Base-by-base conservation (phyloP, 2,329 filamentous ascomycete species). In the Penicillium hesseltinei region DNA sequence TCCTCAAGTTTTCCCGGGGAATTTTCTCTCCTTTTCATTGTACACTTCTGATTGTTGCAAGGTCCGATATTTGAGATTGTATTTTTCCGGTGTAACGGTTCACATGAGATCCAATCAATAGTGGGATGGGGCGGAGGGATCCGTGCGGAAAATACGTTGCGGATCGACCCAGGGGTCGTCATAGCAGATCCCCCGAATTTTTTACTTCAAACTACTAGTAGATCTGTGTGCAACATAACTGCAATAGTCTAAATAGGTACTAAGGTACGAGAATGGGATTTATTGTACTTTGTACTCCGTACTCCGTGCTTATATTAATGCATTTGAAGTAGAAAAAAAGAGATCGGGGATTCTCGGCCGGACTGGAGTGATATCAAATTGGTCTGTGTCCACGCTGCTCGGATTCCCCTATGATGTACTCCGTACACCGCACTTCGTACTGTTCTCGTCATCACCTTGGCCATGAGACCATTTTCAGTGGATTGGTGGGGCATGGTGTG, bases 101-200 rank as follows among this genome's bases (percentile, higher is more conserved):
- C 60, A 60, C 56, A 36, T 50, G 59, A 67, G 63, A 64, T 66
- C 63, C 62, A 65, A 66, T 63, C 59, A 62, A 63, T 66, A 66
- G 63, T 66, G 54, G 31, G 57, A 66, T 60, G 63, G 63, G 48
- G 51, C 56, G 11, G 39, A 51, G 58, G 51, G 63, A 61, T 62
- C 64, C 60, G 58, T 63, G 63, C 62, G 63, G 29, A 19, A 56
- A 33, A 43, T 54, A 49, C 54, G 55, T 58, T 63, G 57, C 52
- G 56, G 62, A 66, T 66, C 64, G 58, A 56, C 59, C 60, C 60
- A 66, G 58, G 61, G 58, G 61, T 58, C 49, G 58, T 62, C 61
- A 63, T 51, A 42, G 63, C 40, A 57, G 62, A 65, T 64, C 59
- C 52, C 42, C 45, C 46, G 33, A 55, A 53, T 54, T 46, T 57